Evolutionary conservation across 139 green algal species (phyloP), one percentile per base, ranked within the genome.

Genomic region (Astrephomene gubernaculifera): DNA sequence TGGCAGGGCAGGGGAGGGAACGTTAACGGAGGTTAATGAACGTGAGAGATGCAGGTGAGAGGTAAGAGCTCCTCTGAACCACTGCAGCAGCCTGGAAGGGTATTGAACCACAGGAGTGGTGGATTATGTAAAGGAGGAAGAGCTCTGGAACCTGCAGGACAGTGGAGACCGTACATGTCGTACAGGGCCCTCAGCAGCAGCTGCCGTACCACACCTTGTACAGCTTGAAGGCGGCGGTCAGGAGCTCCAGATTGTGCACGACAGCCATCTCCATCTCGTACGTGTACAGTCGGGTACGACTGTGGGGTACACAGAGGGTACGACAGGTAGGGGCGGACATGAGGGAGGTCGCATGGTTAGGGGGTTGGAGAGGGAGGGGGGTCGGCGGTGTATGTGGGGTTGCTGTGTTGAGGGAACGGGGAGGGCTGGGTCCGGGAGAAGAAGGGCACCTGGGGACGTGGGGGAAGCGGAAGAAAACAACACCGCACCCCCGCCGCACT

Each of bases 241-340:
- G 33, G 33, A 85, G 44, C 79, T 85, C 79, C 44, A 75, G 24
- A 43, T 85, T 57, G 53, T 68, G 44, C 33, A 85, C 64, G 3
- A 85, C 38, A 29, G 64, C 65, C 31, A 53, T 33, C 44, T 85
- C 79, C 79, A 85, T 85, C 21, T 75, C 79, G 0, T 44, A 44
- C 8, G 79, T 85, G 79, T 85, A 85, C 31, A 85, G 79, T 35
- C 64, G 64, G 9, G 29, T 39, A 27, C 79, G 64, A 2, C 68
- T 75, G 68, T 21, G 38, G 68, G 17, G 49, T 12, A 57, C 12
- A 17, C 12, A 17, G 49, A 12, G 12, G 17, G 49, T 12, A 17
- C 12, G 49, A 57, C 12, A 57, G 49, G 49, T 12, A 57, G 12
- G 49, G 17, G 49, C 12, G 49, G 49, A 17, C 17, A 25, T 12